These are phyloP conservation scores for Pulveroboletus ridleyi DNA, from an alignment of 1,284 basidiomycete species.

Conservation along the genomic window DNA sequence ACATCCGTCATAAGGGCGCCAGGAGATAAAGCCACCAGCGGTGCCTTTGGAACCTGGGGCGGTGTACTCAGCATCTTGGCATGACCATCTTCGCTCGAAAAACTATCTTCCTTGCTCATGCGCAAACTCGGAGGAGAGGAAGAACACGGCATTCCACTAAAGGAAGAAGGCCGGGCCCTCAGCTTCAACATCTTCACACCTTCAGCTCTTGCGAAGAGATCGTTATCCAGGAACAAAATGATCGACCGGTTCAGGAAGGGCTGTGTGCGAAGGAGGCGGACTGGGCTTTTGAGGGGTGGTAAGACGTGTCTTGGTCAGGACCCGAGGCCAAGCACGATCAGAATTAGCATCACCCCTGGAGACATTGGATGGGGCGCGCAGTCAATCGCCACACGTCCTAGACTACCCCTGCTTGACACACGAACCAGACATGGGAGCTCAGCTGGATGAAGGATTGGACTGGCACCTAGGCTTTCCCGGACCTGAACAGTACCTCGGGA, in stretches of 20 bases:
- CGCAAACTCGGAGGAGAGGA: slow-evolving; percentile 6
- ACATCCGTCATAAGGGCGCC: not conserved
- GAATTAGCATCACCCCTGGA: slow-evolving; percentile 18
- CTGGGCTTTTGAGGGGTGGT: slow-evolving; percentile 34
- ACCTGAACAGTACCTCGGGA: slow-evolving; percentile 1
- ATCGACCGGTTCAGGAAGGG: slow-evolving; percentile 25
- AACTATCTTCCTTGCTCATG: slow-evolving; percentile 15
- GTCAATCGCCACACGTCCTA: slow-evolving; percentile 22
- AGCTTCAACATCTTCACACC: slow-evolving; percentile 49
- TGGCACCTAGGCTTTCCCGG: slow-evolving; percentile 9
- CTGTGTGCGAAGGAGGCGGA: slow-evolving; percentile 6
- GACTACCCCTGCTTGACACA: slow-evolving; percentile 26
- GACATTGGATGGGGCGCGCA: slow-evolving; percentile 14
- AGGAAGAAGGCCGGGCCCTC: slow-evolving; percentile 26
- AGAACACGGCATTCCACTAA: slow-evolving; percentile 11
- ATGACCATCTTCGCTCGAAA: slow-evolving; percentile 23
- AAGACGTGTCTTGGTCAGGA: slow-evolving; percentile 40
- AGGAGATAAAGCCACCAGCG: not conserved
- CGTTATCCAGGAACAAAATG: slow-evolving; percentile 50
- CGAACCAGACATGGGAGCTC: slow-evolving; percentile 24
- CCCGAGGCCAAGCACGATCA: slow-evolving; percentile 29
- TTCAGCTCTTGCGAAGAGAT: slow-evolving; percentile 62
- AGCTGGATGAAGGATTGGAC: slow-evolving; percentile 10
- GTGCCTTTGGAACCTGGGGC: slow-evolving; percentile 9
- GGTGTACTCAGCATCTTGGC: slow-evolving; percentile 4